Evolutionary conservation across 176 grass and related monocot species (phyloP), one percentile per base, ranked within the genome.

Genomic region (Tuctoria greenei): DNA sequence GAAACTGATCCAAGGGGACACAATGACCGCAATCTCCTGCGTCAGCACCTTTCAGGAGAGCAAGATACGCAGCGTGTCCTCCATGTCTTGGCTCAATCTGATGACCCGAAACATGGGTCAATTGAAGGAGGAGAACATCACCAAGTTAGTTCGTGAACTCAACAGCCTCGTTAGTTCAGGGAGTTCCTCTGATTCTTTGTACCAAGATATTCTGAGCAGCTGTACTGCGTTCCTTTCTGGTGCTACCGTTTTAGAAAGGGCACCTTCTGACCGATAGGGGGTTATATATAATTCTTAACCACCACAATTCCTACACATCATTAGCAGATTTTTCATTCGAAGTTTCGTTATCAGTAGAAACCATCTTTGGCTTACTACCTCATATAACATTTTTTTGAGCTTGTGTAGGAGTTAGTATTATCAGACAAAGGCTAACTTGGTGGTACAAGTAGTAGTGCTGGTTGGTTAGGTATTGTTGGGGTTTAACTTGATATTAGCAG

Each of bases 1-100:
- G 34, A 98, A 94, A 77, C 82, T 98, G 45, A 82, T 74, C 58
- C 88, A 90, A 80, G 95, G 84, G 16, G 73, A 94, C 45, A 84
- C 67, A 13, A 51, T 20, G 21, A 67, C 69, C 1, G 89, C 89
- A 0, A 41, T 98, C 45, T 90, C 84, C 40, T 94, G 91, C 31
- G 57, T 98, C 40, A 79, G 36, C 24, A 80, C 72, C 35, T 89
- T 85, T 43, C 46, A 86, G 65, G 87, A 95, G 66, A 84, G 80
- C 61, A 79, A 90, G 73, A 84, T 98, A 58, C 44, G 28, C 46
- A 83, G 58, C 16, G 49, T 86, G 63, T 95, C 89, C 11, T 83
- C 79, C 34, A 90, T 64, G 66, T 86, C 87, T 16, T 98, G 91
- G 95, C 79, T 79, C 41, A 85, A 82, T 69, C 79, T 98, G 66